phyloP scores from a whole-genome alignment of 805 yeast genomes.

The Ogataea angusta region DNA sequence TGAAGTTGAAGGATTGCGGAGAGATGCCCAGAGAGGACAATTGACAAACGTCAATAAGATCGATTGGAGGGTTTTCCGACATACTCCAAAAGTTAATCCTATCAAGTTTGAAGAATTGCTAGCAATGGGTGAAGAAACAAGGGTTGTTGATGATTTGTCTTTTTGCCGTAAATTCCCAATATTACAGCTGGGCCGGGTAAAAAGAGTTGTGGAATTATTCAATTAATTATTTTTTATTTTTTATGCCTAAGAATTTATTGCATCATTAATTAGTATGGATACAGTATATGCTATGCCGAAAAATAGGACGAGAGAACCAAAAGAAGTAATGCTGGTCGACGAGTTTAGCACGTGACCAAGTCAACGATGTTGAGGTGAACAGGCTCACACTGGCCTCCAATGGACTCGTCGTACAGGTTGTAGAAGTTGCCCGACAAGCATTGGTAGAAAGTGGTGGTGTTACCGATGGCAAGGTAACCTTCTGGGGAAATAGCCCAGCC shows the following conservation, averaged over 20 bases:
- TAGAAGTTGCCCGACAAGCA: constrained; percentile 56
- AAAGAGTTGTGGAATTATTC: background rate
- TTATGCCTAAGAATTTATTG: background rate
- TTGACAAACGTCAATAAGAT: constrained; percentile 92
- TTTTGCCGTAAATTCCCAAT: constrained; percentile 13
- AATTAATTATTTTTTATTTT: no score
- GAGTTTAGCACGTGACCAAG: constrained; percentile 40
- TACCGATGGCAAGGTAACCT: constrained; percentile 49
- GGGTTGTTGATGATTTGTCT: constrained; percentile 17
- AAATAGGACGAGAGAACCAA: constrained; percentile 1
- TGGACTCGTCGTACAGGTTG: constrained; percentile 51
- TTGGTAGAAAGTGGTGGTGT: constrained; percentile 47
- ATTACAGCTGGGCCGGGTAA: constrained; percentile 9
- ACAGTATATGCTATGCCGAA: constrained; percentile 3
- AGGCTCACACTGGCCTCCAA: constrained; percentile 44
- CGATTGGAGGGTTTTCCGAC: constrained; percentile 80
- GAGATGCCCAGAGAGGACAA: constrained; percentile 83
- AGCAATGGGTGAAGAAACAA: constrained; percentile 5
- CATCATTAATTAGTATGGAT: background rate
- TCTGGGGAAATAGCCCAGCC: constrained; percentile 48
- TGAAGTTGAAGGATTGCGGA: constrained; percentile 81
- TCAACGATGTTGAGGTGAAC: constrained; percentile 45
- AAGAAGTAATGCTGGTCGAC: background rate
- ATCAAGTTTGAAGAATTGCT: constrained; percentile 5
- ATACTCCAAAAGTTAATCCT: constrained; percentile 19